Conservation (phyloP, 1,284 basidiomycete species). For the Volvariella surrecta region DNA sequence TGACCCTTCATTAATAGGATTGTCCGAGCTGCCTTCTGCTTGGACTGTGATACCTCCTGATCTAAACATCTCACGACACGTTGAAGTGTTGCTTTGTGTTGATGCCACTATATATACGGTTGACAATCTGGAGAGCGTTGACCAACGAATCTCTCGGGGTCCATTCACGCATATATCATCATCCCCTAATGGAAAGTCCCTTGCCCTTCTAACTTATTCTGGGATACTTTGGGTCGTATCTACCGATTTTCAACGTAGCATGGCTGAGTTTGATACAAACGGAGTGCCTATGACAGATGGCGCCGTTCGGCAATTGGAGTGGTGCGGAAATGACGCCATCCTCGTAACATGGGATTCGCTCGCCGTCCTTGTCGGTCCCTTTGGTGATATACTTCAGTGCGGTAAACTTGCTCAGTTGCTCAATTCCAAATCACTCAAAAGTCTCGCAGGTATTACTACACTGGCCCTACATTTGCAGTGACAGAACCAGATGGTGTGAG, state of each 20-base stretch:
- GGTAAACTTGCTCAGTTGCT: constrained; percentile 19
- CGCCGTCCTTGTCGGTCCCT: constrained; percentile 85
- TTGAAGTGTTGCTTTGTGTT: constrained; percentile 78
- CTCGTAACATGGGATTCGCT: constrained; percentile 79
- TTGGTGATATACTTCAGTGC: constrained; percentile 81
- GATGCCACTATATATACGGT: constrained; percentile 73
- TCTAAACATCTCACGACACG: constrained; percentile 76
- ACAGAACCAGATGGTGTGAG: constrained; percentile 87
- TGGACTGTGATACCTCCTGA: constrained; percentile 89
- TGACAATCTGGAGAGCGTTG: constrained; percentile 79
- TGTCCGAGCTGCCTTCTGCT: constrained; percentile 70
- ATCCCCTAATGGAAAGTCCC: constrained; percentile 90
- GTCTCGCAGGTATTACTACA: constrained; percentile 64
- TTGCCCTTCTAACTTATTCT: constrained; percentile 74
- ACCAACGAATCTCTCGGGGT: constrained; percentile 84
- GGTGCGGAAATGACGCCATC: constrained; percentile 97
- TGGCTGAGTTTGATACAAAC: constrained; percentile 78
- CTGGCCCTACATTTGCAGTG: constrained; percentile 69
- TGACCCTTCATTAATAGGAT: constrained; percentile 31
- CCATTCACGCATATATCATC: constrained; percentile 85
- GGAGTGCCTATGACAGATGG: constrained; percentile 43
- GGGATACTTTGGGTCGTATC: constrained; percentile 88
- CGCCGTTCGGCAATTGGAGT: constrained; percentile 66
- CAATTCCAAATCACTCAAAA: neutral
- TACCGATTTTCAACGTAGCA: constrained; percentile 82